A percentile compares a stretch with the other conserved stretches of the same genome.
Evolutionary conservation across 1,139 yeast species (phyloP).

Genomic region (Yamadazyma taylorii): DNA sequence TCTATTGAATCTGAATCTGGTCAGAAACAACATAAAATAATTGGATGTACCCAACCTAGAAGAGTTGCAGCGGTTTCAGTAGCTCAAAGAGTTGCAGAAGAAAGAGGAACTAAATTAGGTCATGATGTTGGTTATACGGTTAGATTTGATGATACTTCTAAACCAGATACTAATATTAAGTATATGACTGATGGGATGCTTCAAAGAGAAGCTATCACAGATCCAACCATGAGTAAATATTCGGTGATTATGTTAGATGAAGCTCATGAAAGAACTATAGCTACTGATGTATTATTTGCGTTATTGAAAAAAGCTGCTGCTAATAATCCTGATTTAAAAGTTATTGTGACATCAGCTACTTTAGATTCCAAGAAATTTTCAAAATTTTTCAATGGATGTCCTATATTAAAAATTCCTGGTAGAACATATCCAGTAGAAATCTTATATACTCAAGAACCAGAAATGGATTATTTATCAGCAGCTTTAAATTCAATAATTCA

Average conservation of each 20-base stretch:
- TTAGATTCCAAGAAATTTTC: slow-evolving; percentile 85
- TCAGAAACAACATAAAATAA: slow-evolving; percentile 36
- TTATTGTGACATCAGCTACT: slow-evolving; percentile 91
- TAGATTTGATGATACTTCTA: slow-evolving; percentile 79
- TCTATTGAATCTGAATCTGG: slow-evolving; percentile 4
- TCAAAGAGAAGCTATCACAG: slow-evolving; percentile 76
- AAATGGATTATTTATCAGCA: slow-evolving; percentile 80
- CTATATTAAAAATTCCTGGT: slow-evolving; percentile 82
- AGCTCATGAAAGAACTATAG: slow-evolving; percentile 93
- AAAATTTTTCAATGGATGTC: slow-evolving; percentile 72
- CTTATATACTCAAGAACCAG: slow-evolving; percentile 75
- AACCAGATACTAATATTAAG: slow-evolving; percentile 57
- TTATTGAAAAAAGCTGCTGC: slow-evolving; percentile 70
- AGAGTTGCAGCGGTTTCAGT: slow-evolving; percentile 96
- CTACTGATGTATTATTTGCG: slow-evolving; percentile 91
- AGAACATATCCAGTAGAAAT: slow-evolving; percentile 87
- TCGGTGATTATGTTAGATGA: slow-evolving; percentile 90
- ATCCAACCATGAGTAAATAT: slow-evolving; percentile 70
- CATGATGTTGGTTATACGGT: slow-evolving; percentile 83
- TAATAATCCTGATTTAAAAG: slow-evolving; percentile 70
- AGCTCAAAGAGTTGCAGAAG: slow-evolving; percentile 86
- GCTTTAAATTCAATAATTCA: slow-evolving; percentile 80
- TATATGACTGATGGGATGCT: slow-evolving; percentile 94
- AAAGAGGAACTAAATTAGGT: slow-evolving; percentile 72
- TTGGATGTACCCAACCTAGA: slow-evolving; percentile 93